A percentile compares a stretch with the other conserved stretches of the same genome.
Evolutionary conservation across 164 flowering plant species (phyloP).

Genomic region (Nymphaea colorata): DNA sequence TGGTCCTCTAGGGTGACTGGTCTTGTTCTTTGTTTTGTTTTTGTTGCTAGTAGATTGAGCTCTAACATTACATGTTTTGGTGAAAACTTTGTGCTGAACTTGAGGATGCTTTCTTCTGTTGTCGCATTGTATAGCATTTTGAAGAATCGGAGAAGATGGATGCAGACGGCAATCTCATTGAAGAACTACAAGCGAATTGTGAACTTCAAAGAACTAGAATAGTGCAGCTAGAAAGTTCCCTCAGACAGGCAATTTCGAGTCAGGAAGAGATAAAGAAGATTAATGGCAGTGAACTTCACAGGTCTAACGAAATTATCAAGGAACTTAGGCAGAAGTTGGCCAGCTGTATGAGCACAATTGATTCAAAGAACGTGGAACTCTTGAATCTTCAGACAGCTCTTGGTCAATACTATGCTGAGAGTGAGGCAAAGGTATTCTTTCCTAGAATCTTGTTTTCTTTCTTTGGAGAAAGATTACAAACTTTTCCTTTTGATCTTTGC

Average conservation of each 20-base stretch:
- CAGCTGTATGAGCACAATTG: slow-evolving; percentile 44
- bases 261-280: slow-evolving; percentile 52
- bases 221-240: slow-evolving; percentile 60
- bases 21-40: not conserved
- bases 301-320: slow-evolving; percentile 54
- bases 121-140: slow-evolving; percentile 46
- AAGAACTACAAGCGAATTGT: slow-evolving; percentile 54
- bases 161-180: slow-evolving; percentile 84
- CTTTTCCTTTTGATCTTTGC: not conserved
- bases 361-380: slow-evolving; percentile 77
- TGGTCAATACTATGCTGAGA: slow-evolving; percentile 97
- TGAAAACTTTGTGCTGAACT: not conserved
- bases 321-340: slow-evolving; percentile 58
- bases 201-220: slow-evolving; percentile 63
- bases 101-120: not conserved
- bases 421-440: slow-evolving; percentile 76
- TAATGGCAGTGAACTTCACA: slow-evolving; percentile 44
- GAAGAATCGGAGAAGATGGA: slow-evolving; percentile 99
- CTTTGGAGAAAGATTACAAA: not conserved
- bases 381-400: slow-evolving; percentile 95
- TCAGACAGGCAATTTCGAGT: slow-evolving; percentile 53
- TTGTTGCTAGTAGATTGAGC: not conserved
- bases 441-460: slow-evolving; percentile 1
- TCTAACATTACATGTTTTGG: no score
- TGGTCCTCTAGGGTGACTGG: not conserved